phyloP scores from a whole-genome alignment of 169 alveolate genomes.

The Plasmodium billcollinsi region DNA sequence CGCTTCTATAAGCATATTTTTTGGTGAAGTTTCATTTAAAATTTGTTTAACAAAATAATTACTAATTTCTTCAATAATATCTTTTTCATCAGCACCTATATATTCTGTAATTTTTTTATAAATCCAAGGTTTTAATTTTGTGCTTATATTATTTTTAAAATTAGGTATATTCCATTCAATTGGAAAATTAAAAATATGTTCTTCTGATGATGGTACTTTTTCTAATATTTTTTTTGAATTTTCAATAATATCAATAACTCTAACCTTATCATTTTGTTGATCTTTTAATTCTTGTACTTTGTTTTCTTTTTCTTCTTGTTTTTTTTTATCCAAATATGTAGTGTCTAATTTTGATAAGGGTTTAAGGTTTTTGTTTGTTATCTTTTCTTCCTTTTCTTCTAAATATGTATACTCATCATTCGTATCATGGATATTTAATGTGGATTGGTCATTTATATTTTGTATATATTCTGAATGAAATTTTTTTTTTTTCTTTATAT shows the following conservation, averaged over 20 bases:
- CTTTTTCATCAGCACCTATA: conserved; percentile 90
- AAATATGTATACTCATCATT: conserved; percentile 57
- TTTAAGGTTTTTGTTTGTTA: conserved; percentile 22
- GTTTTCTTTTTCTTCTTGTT: neutral
- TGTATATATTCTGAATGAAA: neutral
- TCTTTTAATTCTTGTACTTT: conserved; percentile 6
- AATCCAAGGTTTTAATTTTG: conserved; percentile 88
- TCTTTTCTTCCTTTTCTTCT: no score
- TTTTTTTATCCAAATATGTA: conserved; percentile 29
- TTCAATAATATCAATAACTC: conserved; percentile 16
- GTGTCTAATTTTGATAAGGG: conserved; percentile 47
- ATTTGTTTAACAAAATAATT: conserved; percentile 80
- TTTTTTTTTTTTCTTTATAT: conserved; percentile 23
- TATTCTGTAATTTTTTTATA: conserved; percentile 83
- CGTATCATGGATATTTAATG: conserved; percentile 21
- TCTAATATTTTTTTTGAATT: conserved; percentile 51
- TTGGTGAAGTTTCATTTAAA: conserved; percentile 82
- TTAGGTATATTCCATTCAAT: conserved; percentile 83
- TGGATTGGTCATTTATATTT: neutral
- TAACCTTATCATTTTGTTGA: conserved; percentile 13
- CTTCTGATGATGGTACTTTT: conserved; percentile 79
- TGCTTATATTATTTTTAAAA: conserved; percentile 74
- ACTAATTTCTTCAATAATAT: conserved; percentile 83
- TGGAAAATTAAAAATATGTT: conserved; percentile 80
- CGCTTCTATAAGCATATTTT: conserved; percentile 84